Percentiles rank a stretch among this genome's conserved stretches.
Conservation (phyloP, 1,284 basidiomycete species). For the Sutorius eximius region DNA sequence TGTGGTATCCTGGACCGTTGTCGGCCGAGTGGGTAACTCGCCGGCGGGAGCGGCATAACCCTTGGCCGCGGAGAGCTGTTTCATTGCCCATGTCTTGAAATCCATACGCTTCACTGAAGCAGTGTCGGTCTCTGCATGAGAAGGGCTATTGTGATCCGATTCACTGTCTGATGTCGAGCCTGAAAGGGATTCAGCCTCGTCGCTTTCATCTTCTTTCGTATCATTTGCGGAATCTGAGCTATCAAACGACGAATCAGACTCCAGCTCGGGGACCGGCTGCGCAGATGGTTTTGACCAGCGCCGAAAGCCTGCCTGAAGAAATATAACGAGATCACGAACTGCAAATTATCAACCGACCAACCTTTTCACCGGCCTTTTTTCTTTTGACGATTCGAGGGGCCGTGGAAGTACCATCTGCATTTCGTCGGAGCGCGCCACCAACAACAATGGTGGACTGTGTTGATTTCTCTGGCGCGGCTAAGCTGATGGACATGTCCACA, state of each 20-base stretch:
- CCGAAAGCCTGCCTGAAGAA: conserved; percentile 37
- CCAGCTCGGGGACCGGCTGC: conserved; percentile 24
- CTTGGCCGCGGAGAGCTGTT: conserved; percentile 66
- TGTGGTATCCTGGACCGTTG: conserved; percentile 17
- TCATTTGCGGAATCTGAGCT: conserved; percentile 74
- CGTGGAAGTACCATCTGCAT: conserved; percentile 54
- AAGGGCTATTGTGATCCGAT: conserved; percentile 5
- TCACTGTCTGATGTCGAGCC: conserved; percentile 13
- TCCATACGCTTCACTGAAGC: conserved; percentile 41
- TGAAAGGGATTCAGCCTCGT: conserved; percentile 6
- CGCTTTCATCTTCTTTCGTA: conserved; percentile 38
- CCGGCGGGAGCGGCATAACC: conserved; percentile 38
- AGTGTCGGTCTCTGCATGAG: conserved; percentile 12
- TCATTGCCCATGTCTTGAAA: conserved; percentile 86
- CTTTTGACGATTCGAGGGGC: conserved; percentile 48
- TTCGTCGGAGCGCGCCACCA: conserved; percentile 61
- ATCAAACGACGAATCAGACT: conserved; percentile 69
- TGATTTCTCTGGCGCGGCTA: conserved; percentile 12
- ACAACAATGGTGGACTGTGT: conserved; percentile 36
- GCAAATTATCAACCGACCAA: conserved; percentile 25
- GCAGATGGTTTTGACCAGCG: conserved; percentile 40
- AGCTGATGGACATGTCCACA: conserved; percentile 19
- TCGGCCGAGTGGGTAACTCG: conserved; percentile 4
- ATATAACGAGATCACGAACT: conserved; percentile 7
- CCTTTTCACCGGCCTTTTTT: conserved; percentile 43